These are phyloP conservation scores for Verticillium tricorpus DNA, from an alignment of 2,329 filamentous ascomycete species.

Conservation along the genomic window DNA sequence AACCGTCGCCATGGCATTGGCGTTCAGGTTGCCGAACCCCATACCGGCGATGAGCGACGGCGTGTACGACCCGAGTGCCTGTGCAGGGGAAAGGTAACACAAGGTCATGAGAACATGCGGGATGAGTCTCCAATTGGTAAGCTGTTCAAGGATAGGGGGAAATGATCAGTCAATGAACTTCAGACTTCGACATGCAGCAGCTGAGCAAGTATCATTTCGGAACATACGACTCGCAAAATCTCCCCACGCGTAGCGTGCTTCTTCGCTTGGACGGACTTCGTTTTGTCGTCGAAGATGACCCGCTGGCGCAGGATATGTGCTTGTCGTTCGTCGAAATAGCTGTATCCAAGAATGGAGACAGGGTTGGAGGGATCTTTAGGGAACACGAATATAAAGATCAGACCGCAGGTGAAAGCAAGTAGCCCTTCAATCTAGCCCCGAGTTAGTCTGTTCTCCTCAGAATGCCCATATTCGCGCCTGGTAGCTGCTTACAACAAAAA, in stretches of 20 bases:
- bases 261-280: constrained; percentile 22
- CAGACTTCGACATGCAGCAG: neutral
- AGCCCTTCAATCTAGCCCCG: constrained; percentile 26
- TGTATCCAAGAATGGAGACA: constrained; percentile 21
- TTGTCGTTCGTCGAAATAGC: constrained; percentile 28
- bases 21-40: constrained; percentile 26
- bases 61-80: constrained; percentile 21
- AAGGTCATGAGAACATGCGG: constrained; percentile 27
- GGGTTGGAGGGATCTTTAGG: constrained; percentile 22
- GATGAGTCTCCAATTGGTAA: constrained; percentile 32
- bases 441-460: neutral
- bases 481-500: constrained; percentile 22
- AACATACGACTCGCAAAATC: constrained; percentile 25
- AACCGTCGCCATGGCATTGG: constrained; percentile 29
- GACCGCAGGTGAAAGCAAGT: constrained; percentile 27
- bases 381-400: constrained; percentile 24
- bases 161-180: neutral
- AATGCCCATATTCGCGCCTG: no score
- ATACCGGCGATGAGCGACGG: constrained; percentile 27
- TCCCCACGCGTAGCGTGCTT: constrained; percentile 24
- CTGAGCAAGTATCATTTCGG: neutral
- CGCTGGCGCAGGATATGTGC: constrained; percentile 25
- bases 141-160: constrained; percentile 11
- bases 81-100: constrained; percentile 20
- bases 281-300: constrained; percentile 28